Base-by-base conservation (phyloP, 305 asterid genomes). In the Fraxinus velutina region DNA sequence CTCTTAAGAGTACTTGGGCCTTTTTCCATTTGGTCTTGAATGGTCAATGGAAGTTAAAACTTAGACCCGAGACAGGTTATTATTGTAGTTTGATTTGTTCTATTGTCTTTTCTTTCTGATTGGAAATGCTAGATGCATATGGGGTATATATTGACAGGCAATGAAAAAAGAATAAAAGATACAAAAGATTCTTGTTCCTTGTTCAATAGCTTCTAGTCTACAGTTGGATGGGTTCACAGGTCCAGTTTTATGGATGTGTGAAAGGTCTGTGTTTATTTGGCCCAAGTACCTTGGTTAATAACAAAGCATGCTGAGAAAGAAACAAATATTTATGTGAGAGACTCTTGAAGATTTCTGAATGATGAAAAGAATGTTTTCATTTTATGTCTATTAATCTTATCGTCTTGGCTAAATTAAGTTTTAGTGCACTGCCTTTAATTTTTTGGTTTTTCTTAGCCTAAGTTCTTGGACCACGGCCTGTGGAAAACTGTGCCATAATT, bases 221-320 rank as follows among this genome's bases (percentile, higher is more conserved):
- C 72, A 7, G 0, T 24, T 64, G 72, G 29, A 64, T 64, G 72
- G 32, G 17, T 64, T 64, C 72, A 64, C 13, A 19, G 34, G 72
- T 24, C 34, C 17, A 64, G 34, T 21, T 24, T 5, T 64, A 24
- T 64, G 72, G 72, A 10, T 9, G n/a, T 13, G 72, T 22, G 72
- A 62, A 55, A 62, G 72, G 5, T 62, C 3, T 62, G 6, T 62
- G 32, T 62, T 62, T 62, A 62, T 62, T 62, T 62, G 33, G 5
- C 72, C n/a, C 72, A 62, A 62, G 33, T 62, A 64, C 34, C 72
- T 64, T 64, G 32, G n/a, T 64, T 64, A 64, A 64, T 64, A 64
- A 64, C 15, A 8, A 13, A 64, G 21, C 75, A 15, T 2, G 5
- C 42, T 29, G 75, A 30, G 75, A 5, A 70, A 66, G 36, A 70